Percentiles rank a stretch among this genome's conserved stretches.
Evolutionary conservation across 2,329 filamentous ascomycete species (phyloP).

Genomic region (Pseudogymnoascus sp.): DNA sequence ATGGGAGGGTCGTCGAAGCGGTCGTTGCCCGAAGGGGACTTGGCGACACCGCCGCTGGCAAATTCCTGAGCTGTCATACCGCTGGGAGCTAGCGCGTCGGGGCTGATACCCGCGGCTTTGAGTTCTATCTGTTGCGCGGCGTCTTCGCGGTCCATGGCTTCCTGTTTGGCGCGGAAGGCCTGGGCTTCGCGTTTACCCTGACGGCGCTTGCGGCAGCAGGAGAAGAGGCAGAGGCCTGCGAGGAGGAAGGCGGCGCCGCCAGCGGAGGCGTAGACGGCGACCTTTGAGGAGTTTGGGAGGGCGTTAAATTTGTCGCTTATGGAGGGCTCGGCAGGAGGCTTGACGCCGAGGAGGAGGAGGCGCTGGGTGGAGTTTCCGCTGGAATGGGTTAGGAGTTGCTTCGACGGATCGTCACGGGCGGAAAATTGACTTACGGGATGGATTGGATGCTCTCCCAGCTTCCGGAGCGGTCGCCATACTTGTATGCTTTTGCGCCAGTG

Average conservation of each 20-base stretch:
- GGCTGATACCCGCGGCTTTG: not conserved
- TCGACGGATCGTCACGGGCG: not conserved
- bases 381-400: not conserved
- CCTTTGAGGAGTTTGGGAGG: constrained; percentile 42
- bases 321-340: constrained; percentile 34
- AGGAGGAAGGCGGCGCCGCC: constrained; percentile 38
- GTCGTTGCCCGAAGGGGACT: not conserved
- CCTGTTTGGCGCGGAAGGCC: constrained; percentile 25
- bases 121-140: constrained; percentile 24
- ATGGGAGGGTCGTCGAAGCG: not conserved
- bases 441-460: constrained; percentile 55
- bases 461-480: constrained; percentile 53
- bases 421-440: constrained; percentile 36
- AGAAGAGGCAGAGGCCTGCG: constrained; percentile 38
- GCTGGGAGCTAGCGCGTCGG: not conserved
- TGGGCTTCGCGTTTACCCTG: constrained; percentile 44
- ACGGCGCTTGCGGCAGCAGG: constrained; percentile 47
- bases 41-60: not conserved
- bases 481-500: constrained; percentile 53
- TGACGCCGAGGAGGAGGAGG: constrained; percentile 14
- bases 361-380: constrained; percentile 47
- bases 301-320: constrained; percentile 45
- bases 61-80: constrained; percentile 5
- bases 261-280: constrained; percentile 43
- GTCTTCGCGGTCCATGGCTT: constrained; percentile 25